phyloP scores from a whole-genome alignment of 1,284 basidiomycete genomes.

The Trametes polyzona region DNA sequence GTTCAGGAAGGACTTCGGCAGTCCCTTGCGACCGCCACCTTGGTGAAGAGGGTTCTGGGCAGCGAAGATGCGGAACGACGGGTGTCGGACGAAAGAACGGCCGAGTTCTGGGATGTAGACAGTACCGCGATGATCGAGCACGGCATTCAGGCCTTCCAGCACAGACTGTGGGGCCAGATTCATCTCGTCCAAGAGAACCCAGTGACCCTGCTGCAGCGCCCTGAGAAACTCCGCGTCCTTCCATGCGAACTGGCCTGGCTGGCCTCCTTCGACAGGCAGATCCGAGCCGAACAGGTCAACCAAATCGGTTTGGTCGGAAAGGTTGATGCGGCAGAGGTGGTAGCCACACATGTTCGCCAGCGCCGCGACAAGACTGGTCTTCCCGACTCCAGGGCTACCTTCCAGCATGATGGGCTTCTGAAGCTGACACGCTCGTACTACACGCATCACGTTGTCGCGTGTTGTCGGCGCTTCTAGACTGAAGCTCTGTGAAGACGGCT shows the following conservation, averaged over 20 bases:
- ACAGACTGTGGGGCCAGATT: constrained; percentile 96
- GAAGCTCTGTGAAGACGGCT: constrained; percentile 55
- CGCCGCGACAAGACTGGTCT: constrained; percentile 93
- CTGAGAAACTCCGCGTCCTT: constrained; percentile 95
- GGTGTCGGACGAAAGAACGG: constrained; percentile 87
- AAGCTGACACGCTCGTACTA: constrained; percentile 90
- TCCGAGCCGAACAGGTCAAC: constrained; percentile 98
- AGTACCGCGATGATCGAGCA: constrained; percentile 94
- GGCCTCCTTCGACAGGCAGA: constrained; percentile 91
- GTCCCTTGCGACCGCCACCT: constrained; percentile 96
- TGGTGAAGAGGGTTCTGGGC: constrained; percentile 98
- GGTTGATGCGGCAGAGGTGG: constrained; percentile 91
- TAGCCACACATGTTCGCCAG: constrained; percentile 84
- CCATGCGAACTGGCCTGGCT: constrained; percentile 95
- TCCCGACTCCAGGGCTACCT: constrained; percentile 99
- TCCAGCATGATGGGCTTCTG: constrained; percentile 93
- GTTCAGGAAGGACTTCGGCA: constrained; percentile 97
- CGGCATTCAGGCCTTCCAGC: constrained; percentile 96
- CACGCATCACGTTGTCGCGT: constrained; percentile 86
- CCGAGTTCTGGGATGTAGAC: constrained; percentile 97
- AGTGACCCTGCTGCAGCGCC: constrained; percentile 91
- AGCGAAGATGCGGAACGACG: constrained; percentile 94
- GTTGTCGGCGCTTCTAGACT: constrained; percentile 91
- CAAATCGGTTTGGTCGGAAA: constrained; percentile 98
- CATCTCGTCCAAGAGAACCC: constrained; percentile 99